Evolutionary conservation across 192 early-diverging fungal genomes (phyloP), one percentile per base, ranked within the genome.

Genomic region (Paraglomus occultum): DNA sequence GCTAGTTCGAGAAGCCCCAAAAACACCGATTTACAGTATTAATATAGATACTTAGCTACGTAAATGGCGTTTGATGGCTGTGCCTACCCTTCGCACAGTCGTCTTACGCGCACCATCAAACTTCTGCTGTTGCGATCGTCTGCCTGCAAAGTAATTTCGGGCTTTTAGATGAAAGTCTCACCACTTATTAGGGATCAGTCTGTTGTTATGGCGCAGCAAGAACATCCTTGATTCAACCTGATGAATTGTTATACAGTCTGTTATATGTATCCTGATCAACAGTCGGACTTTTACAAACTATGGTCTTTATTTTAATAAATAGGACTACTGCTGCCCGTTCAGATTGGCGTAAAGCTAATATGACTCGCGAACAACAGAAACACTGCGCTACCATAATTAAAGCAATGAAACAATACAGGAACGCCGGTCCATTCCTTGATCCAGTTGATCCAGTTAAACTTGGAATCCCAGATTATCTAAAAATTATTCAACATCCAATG

Each of bases 281-380:
- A 55, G 38, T 55, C 53, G 38, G n/a, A 31, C 31, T 31, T 31
- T 31, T 31, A 31, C 31, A 31, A 31, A 31, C 31, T 31, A 31
- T 31, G 31, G 31, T 31, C 31, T 31, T 31, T 31, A 3, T 31
- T 31, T 31, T 31, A 31, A 31, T 31, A 31, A 31, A 31, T 31
- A 31, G 31, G 31, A 31, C 31, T 31, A 31, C 31, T 31, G 31
- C 31, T 31, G 31, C 31, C 31, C 62, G 49, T 55, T 45, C 22
- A 31, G 49, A 55, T 40, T 55, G 66, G 66, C 67, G 76, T 10
- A 79, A 76, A 39, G 72, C 80, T 5, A 69, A 75, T 20, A 89
- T 93, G 83, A 83, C 87, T 50, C 85, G 86, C 62, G 91, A 94
- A 50, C 94, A 97, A 76, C 77, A 91, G 59, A 95, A 94, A 73